Conservation (phyloP, 2,329 filamentous ascomycete species). For the Geosmithia flava region DNA sequence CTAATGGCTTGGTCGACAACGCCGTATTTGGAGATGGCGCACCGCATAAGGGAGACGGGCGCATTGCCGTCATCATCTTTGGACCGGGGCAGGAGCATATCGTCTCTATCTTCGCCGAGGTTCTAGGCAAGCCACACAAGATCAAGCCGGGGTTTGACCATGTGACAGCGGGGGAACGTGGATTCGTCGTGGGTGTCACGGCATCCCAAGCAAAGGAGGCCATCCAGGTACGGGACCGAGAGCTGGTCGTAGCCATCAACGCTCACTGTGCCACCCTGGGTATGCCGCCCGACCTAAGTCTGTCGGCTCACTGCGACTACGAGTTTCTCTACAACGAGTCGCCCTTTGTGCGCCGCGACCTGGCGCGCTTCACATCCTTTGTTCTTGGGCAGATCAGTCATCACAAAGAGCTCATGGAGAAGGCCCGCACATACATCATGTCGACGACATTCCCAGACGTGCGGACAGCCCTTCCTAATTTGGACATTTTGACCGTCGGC, state of each 20-base stretch:
- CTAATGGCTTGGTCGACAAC: conserved; percentile 16
- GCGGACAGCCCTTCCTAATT: conserved; percentile 66
- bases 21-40: conserved; percentile 27
- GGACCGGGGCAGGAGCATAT: conserved; percentile 61
- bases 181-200: conserved; percentile 56
- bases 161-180: conserved; percentile 40
- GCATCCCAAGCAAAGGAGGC: conserved; percentile 43
- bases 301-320: conserved; percentile 65
- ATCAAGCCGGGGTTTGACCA: conserved; percentile 43
- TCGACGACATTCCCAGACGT: conserved; percentile 85
- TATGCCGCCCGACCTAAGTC: conserved; percentile 52
- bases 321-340: conserved; percentile 72
- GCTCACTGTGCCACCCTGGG: conserved; percentile 63
- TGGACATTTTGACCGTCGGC: conserved; percentile 79
- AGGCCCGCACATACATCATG: conserved; percentile 70
- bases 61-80: conserved; percentile 56
- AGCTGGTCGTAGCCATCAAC: conserved; percentile 57
- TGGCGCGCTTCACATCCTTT: conserved; percentile 69
- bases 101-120: conserved; percentile 63
- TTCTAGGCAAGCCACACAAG: conserved; percentile 61
- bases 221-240: conserved; percentile 43
- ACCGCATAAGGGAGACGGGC: conserved; percentile 38
- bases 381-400: conserved; percentile 68
- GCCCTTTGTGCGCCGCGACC: conserved; percentile 60
- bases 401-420: conserved; percentile 65